Evolutionary conservation across 164 flowering plant species (phyloP), one percentile per base, ranked within the genome.

Genomic region (Vitis rupestris): DNA sequence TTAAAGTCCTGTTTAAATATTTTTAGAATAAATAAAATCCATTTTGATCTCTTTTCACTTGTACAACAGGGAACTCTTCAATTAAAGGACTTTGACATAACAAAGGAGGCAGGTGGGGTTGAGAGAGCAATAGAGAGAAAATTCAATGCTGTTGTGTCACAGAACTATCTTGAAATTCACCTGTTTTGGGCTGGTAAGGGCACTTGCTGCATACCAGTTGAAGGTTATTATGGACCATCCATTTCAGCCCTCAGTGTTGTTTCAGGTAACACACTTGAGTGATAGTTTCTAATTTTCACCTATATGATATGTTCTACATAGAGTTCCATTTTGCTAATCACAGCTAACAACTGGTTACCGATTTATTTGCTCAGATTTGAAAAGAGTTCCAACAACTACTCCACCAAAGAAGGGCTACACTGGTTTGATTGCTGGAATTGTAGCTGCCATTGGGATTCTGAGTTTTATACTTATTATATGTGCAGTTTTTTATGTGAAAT

Each of bases 81-180:
- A 5, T 54, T 55, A 4, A 53, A 9, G 44, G 50, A 49, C 51
- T 30, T 29, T n/a, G 23, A 55, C n/a, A 55, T 55, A 55, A 10
- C 57, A 15, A 55, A 6, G n/a, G 44, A 37, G 44, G 44, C 44
- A 37, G 44, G 44, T 37, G 44, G 58, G 58, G n/a, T 13, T 15
- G 17, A 16, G 16, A 23, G 27, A 23, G 44, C 44, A 14, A 16
- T 55, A 13, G 17, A 14, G 58, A 55, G 19, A 16, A 15, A 55
- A 13, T 29, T 14, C 44, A 58, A 58, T 44, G 70, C 17, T 19
- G 48, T 6, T 4, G 63, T 67, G 44, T n/a, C 63, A 13, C 31
- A 67, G 55, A 67, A 67, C 44, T 67, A 57, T 48, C 9, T 67
- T 3, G 70, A 67, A 17, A 16, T 67, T 62, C 63, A 67, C 37